Conservation (phyloP, 2,329 filamentous ascomycete genomes). For the Fusarium algeriense region DNA sequence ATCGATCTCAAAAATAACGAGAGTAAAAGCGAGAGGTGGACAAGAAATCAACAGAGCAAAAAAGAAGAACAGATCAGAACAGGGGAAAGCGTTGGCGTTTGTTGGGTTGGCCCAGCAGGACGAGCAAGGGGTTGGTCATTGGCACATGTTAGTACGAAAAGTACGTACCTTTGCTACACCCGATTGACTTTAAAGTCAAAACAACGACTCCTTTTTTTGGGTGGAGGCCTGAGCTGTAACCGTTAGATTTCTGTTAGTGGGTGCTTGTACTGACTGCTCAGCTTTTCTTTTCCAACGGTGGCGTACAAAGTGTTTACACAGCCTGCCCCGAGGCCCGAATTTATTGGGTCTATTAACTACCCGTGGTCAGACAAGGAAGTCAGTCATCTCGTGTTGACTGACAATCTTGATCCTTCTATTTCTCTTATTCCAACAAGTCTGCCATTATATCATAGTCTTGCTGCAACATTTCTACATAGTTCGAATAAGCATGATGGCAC, state of each 20-base stretch:
- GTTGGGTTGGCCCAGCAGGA: slow-evolving; percentile 39
- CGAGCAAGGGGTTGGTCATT: slow-evolving; percentile 24
- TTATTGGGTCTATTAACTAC: slow-evolving; percentile 6
- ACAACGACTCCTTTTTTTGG: slow-evolving; percentile 23
- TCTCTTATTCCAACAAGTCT: background rate
- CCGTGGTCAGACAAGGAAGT: background rate
- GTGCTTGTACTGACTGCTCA: background rate
- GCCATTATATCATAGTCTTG: no score
- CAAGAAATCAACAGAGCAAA: slow-evolving; percentile 31
- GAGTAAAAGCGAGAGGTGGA: slow-evolving; percentile 27
- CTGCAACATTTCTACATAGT: background rate
- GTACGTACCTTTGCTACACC: slow-evolving; percentile 24
- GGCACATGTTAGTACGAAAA: slow-evolving; percentile 6
- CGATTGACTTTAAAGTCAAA: slow-evolving; percentile 25
- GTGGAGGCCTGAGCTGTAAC: slow-evolving; percentile 15
- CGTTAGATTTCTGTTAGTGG: slow-evolving; percentile 18
- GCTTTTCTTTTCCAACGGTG: background rate
- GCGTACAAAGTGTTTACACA: slow-evolving; percentile 1
- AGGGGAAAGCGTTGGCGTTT: slow-evolving; percentile 41
- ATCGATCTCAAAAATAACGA: slow-evolving; percentile 23
- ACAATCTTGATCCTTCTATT: background rate
- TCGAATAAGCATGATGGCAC: slow-evolving; percentile 1
- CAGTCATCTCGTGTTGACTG: slow-evolving; percentile 17
- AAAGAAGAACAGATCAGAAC: slow-evolving; percentile 21
- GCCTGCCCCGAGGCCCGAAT: background rate